These are phyloP conservation scores for Lanmaoa pseudosensibilis DNA, from an alignment of 768 basidiomycete genomes.

Conservation along the genomic window DNA sequence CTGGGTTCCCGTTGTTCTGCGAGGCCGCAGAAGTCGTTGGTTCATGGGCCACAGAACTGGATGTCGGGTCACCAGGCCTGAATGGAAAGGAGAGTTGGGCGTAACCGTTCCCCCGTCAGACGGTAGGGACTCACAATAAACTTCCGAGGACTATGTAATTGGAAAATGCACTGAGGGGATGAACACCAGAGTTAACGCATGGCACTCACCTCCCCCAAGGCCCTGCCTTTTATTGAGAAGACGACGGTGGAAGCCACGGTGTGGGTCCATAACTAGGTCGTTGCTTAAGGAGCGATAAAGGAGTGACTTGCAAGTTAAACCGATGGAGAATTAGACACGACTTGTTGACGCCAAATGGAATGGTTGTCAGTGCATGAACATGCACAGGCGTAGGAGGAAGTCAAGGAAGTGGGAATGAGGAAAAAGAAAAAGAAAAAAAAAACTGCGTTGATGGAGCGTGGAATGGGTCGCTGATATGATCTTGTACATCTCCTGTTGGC, in stretches of 20 bases:
- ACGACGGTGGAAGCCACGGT: slow-evolving; percentile 16
- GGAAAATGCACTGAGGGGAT: not conserved
- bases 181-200: not conserved
- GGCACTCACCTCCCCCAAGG: slow-evolving; percentile 29
- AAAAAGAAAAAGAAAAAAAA: not conserved
- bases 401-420: not conserved
- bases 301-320: slow-evolving; percentile 19
- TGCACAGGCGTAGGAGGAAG: not conserved
- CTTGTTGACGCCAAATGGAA: not conserved
- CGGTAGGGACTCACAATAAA: slow-evolving; percentile 23
- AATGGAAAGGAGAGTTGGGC: not conserved
- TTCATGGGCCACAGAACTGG: not conserved
- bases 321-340: not conserved
- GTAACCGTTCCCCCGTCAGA: not conserved
- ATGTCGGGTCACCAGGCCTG: slow-evolving; percentile 12
- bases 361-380: slow-evolving; percentile 11
- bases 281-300: slow-evolving; percentile 20
- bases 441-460: too few species aligned
- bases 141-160: slow-evolving; percentile 11
- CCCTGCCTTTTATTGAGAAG: slow-evolving; percentile 28
- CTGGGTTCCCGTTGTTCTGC: not conserved
- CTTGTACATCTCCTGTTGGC: slow-evolving; percentile 26
- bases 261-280: slow-evolving; percentile 22
- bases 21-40: not conserved
- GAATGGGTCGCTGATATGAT: too few species aligned